These are phyloP conservation scores for Talaromyces sp. DNA, from an alignment of 2,329 filamentous ascomycete species.

Conservation along the genomic window DNA sequence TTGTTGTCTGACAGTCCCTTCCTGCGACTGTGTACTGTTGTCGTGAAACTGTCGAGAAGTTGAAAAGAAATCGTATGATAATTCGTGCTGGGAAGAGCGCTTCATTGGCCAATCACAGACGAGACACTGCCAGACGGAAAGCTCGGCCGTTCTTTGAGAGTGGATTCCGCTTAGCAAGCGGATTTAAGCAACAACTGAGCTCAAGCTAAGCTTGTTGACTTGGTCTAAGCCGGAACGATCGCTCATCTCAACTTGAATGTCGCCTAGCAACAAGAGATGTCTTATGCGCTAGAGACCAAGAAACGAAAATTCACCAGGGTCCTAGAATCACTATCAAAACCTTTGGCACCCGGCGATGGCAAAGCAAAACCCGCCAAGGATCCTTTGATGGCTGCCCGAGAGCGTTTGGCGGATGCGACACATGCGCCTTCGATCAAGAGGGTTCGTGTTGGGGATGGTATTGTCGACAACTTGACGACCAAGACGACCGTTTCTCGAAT, in stretches of 20 bases:
- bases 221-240: neutral
- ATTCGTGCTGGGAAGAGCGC: neutral
- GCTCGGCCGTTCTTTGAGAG: neutral
- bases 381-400: conserved; percentile 26
- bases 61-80: conserved; percentile 1
- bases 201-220: conserved; percentile 3
- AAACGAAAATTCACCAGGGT: conserved; percentile 50
- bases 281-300: conserved; percentile 47
- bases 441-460: conserved; percentile 31
- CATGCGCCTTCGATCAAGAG: conserved; percentile 34
- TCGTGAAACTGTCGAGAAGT: neutral
- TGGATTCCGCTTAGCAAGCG: neutral
- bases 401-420: conserved; percentile 28
- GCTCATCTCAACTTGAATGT: conserved; percentile 2
- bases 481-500: conserved; percentile 24
- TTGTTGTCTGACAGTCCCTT: neutral
- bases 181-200: neutral
- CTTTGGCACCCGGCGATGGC: conserved; percentile 25
- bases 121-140: neutral
- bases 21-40: neutral
- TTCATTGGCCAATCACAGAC: conserved; percentile 18
- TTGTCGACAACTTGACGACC: conserved; percentile 21
- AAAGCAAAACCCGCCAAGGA: conserved; percentile 25
- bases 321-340: conserved; percentile 45
- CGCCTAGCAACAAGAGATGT: conserved; percentile 32